Conservation (phyloP, 352 stramenopile genomes). For the Phytophthora brassicae region DNA sequence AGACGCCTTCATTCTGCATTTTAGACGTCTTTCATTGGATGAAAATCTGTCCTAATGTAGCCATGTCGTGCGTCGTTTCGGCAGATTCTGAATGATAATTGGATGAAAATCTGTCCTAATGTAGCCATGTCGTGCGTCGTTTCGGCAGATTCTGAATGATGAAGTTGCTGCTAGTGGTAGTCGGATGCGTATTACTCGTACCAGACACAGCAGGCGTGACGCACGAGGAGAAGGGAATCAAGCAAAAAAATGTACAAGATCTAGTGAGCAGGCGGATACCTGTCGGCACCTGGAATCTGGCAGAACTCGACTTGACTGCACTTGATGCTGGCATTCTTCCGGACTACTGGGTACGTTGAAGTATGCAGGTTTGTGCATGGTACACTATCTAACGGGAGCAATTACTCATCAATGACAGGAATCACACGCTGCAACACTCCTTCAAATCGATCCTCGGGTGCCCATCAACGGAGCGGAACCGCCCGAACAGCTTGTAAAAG, state of each 20-base stretch:
- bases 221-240: background rate
- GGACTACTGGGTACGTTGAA: conserved; percentile 49
- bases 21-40: conserved; percentile 23
- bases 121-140: conserved; percentile 18
- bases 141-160: background rate
- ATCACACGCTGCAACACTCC: background rate
- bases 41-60: conserved; percentile 19
- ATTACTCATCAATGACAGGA: background rate
- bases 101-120: conserved; percentile 14
- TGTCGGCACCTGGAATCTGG: conserved; percentile 6
- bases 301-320: conserved; percentile 11
- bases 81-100: conserved; percentile 17
- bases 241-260: conserved; percentile 6
- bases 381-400: background rate
- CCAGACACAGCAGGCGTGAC: background rate
- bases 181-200: background rate
- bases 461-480: conserved; percentile 52
- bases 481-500: conserved; percentile 74
- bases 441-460: conserved; percentile 32
- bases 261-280: conserved; percentile 6
- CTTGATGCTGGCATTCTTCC: conserved; percentile 48
- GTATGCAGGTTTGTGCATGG: background rate
- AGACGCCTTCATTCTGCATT: no score
- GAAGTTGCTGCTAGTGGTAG: conserved; percentile 7
- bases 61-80: conserved; percentile 15